These are phyloP conservation scores for Colletotrichum sp. DNA, from an alignment of 2,329 filamentous ascomycete genomes.

Conservation along the genomic window DNA sequence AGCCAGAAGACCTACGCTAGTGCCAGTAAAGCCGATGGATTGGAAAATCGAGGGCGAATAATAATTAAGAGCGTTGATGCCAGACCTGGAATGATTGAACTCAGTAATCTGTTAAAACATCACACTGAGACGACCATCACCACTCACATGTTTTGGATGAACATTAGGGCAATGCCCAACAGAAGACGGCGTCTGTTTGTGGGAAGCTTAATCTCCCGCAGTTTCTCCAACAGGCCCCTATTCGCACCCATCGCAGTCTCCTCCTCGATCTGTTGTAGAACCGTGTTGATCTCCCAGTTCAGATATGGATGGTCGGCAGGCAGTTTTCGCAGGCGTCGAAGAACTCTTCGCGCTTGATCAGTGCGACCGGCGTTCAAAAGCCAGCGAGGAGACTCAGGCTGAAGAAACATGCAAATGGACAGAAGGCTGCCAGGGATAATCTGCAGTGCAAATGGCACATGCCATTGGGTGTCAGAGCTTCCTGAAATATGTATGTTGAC, in stretches of 20 bases:
- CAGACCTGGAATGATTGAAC: neutral
- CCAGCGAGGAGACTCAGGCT: constrained; percentile 42
- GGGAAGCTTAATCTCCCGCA: constrained; percentile 9
- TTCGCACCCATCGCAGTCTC: constrained; percentile 39
- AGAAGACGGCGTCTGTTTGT: constrained; percentile 56
- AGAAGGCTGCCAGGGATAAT: constrained; percentile 42
- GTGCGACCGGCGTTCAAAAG: constrained; percentile 36
- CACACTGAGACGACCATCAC: too few relatives aligned
- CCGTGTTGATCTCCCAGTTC: constrained; percentile 56
- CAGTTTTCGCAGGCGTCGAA: constrained; percentile 43
- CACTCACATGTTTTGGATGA: constrained; percentile 11
- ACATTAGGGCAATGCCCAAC: constrained; percentile 53
- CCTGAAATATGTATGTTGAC: constrained; percentile 28
- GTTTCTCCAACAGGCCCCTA: neutral
- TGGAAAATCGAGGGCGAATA: constrained; percentile 66
- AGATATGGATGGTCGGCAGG: constrained; percentile 40
- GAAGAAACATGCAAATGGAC: constrained; percentile 34
- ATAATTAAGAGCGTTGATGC: constrained; percentile 18
- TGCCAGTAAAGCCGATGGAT: constrained; percentile 64
- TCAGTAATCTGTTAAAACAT: too few relatives aligned
- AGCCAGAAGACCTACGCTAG: constrained; percentile 62
- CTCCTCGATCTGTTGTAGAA: constrained; percentile 58
- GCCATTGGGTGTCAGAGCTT: constrained; percentile 35
- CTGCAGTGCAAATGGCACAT: constrained; percentile 47
- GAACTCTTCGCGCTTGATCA: constrained; percentile 40